A percentile compares a stretch with the other conserved stretches of the same genome.
Conservation (phyloP, 345 rosid species). For the Brassica carinata region DNA sequence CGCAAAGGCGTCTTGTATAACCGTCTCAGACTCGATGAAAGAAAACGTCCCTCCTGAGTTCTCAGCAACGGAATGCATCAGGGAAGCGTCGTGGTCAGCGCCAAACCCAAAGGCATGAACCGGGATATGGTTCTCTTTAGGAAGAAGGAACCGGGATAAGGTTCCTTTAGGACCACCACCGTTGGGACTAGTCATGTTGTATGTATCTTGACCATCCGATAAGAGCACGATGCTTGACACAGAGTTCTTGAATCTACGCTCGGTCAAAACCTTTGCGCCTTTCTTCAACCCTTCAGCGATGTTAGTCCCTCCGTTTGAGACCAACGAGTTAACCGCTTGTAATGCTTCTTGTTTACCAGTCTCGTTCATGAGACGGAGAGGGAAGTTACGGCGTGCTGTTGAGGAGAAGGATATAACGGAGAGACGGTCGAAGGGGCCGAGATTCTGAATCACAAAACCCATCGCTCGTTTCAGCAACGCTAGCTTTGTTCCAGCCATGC, state of each 20-base stretch:
- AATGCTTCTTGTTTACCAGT: slow-evolving; percentile 77
- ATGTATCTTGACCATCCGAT: slow-evolving; percentile 95
- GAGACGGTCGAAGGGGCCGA: slow-evolving; percentile 86
- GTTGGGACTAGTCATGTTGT: slow-evolving; percentile 55
- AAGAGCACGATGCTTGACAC: slow-evolving; percentile 84
- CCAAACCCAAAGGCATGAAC: slow-evolving; percentile 98
- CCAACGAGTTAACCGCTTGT: slow-evolving; percentile 79
- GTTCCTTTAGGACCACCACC: slow-evolving; percentile 35
- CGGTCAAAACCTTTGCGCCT: slow-evolving; percentile 75
- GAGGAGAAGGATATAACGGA: slow-evolving; percentile 94
- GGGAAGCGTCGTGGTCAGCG: slow-evolving; percentile 82
- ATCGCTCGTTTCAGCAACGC: slow-evolving; percentile 95
- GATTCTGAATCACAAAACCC: slow-evolving; percentile 98
- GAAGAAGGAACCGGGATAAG: slow-evolving; percentile 92
- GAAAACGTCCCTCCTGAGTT: slow-evolving; percentile 96
- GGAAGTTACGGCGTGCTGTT: slow-evolving; percentile 78
- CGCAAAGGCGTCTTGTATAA: slow-evolving; percentile 97
- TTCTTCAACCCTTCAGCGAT: slow-evolving; percentile 91
- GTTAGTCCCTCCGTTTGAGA: slow-evolving; percentile 91
- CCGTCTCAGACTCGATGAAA: slow-evolving; percentile 85
- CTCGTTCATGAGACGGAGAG: slow-evolving; percentile 83
- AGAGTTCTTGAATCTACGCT: slow-evolving; percentile 78
- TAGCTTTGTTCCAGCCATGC: slow-evolving; percentile 96
- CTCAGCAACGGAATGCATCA: slow-evolving; percentile 90
- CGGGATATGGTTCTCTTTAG: slow-evolving; percentile 61